These are phyloP conservation scores for Colletotrichum sp. DNA, from an alignment of 2,329 filamentous ascomycete species.

Conservation along the genomic window DNA sequence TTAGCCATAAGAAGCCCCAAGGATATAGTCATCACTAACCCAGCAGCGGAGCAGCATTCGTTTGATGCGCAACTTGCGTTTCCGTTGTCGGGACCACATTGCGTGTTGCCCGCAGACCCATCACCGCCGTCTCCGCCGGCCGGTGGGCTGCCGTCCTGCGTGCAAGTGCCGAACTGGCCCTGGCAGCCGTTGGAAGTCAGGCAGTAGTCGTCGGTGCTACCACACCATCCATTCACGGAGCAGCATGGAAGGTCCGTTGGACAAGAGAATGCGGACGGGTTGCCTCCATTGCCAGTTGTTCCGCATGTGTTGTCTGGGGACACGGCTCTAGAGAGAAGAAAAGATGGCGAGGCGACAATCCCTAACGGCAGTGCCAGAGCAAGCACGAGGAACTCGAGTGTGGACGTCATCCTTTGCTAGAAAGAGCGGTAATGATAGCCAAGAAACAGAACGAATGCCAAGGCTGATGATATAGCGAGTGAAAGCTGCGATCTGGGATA, in stretches of 20 bases:
- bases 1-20: constrained; percentile 32
- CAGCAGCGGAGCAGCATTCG: constrained; percentile 31
- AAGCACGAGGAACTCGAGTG: background rate
- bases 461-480: background rate
- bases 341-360: background rate
- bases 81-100: constrained; percentile 39
- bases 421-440: background rate
- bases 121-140: background rate
- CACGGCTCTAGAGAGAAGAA: background rate
- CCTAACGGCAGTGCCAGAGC: background rate
- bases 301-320: constrained; percentile 17
- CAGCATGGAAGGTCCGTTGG: constrained; percentile 26
- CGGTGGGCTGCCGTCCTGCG: background rate
- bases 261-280: background rate
- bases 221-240: constrained; percentile 37
- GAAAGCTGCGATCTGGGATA: background rate
- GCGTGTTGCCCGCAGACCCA: constrained; percentile 38
- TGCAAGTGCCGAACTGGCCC: constrained; percentile 29
- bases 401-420: background rate
- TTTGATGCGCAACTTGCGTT: constrained; percentile 24
- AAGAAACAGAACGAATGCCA: background rate
- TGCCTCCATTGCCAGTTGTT: constrained; percentile 10
- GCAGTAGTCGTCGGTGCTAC: constrained; percentile 43
- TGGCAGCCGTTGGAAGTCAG: constrained; percentile 38
- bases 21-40: constrained; percentile 16